Evolutionary conservation across 352 stramenopile species (phyloP), one percentile per base, ranked within the genome.

Genomic region (Lagenidium giganteum): DNA sequence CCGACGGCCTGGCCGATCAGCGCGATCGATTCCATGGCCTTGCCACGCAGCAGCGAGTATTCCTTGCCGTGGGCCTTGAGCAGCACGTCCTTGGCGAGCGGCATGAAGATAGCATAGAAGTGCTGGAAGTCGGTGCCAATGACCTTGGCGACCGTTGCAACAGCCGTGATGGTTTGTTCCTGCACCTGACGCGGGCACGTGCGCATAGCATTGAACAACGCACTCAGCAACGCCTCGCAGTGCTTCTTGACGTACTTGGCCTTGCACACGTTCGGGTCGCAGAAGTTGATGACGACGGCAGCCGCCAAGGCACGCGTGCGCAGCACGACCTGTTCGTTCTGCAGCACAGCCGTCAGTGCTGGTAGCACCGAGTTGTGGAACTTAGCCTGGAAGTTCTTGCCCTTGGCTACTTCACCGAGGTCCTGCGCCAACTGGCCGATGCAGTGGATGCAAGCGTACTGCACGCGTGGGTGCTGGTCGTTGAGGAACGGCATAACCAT

Each of bases 71-170:
- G 48, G 5, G 82, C 80, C 45, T 92, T 77, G 26, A 85, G 57
- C 28, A 94, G 57, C 44, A 94, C 68, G 47, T 94, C 75, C 63
- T 89, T 91, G 28, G 82, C 82, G 31, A 94, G 61, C 34, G 82
- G 82, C 30, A 94, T 94, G 54, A 94, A 94, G 29, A 94, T 86
- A 45, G 81, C 68, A 55, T 94, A 94, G 58, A 87, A 92, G 36
- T 59, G 63, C 22, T 74, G 53, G 43, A 94, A 94, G 27, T 85
- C 75, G 36, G 72, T 61, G 20, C 78, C 75, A 18, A 94, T 84
- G 17, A 92, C 80, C 61, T 90, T 90, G 14, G 82, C 82, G 17
- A 94, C 70, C 42, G 76, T 91, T 21, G 79, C 82, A 23, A 94
- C 75, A 32, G 82, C 82, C 25, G 82, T 94, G 57, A 94, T 92